These are phyloP conservation scores for Apiotrichum porosum DNA, from an alignment of 1,284 basidiomycete species.

Conservation along the genomic window DNA sequence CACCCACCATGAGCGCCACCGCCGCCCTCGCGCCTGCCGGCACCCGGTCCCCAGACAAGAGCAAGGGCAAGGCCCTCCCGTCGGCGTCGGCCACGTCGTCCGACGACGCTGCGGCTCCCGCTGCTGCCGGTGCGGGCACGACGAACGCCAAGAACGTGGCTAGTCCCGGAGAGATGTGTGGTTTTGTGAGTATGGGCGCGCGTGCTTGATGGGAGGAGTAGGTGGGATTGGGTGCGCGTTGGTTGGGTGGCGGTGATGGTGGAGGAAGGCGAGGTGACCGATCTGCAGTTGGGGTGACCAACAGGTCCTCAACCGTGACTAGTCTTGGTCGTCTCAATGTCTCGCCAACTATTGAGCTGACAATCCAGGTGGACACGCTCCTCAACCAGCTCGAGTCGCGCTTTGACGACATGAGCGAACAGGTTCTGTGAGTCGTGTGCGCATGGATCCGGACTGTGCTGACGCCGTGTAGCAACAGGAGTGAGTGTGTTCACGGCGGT, in stretches of 20 bases:
- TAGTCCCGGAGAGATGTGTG: slow-evolving; percentile 42
- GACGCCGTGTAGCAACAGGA: too few species aligned
- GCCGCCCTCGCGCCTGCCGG: background rate
- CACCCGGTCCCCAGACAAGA: too few species aligned
- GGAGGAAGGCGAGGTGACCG: background rate
- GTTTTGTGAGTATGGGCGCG: slow-evolving; percentile 44
- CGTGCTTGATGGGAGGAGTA: too few species aligned
- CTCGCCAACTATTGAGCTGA: slow-evolving; percentile 3
- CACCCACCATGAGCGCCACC: background rate
- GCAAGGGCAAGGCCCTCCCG: background rate
- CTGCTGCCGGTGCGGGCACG: background rate
- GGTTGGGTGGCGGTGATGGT: background rate
- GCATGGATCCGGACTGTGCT: too few species aligned
- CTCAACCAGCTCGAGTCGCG: slow-evolving; percentile 41
- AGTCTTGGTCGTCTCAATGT: too few species aligned
- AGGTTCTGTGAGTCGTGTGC: slow-evolving; percentile 38
- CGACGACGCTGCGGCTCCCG: background rate
- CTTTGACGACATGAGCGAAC: slow-evolving; percentile 47
- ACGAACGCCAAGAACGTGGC: slow-evolving; percentile 33
- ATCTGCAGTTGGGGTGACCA: too few species aligned
- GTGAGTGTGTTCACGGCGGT: too few species aligned
- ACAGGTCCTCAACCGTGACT: too few species aligned
- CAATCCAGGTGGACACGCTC: slow-evolving; percentile 42
- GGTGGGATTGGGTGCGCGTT: too few species aligned
- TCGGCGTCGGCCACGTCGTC: background rate